These are phyloP conservation scores for Ogataea pilisensis DNA, from an alignment of 805 yeast genomes.

Conservation along the genomic window DNA sequence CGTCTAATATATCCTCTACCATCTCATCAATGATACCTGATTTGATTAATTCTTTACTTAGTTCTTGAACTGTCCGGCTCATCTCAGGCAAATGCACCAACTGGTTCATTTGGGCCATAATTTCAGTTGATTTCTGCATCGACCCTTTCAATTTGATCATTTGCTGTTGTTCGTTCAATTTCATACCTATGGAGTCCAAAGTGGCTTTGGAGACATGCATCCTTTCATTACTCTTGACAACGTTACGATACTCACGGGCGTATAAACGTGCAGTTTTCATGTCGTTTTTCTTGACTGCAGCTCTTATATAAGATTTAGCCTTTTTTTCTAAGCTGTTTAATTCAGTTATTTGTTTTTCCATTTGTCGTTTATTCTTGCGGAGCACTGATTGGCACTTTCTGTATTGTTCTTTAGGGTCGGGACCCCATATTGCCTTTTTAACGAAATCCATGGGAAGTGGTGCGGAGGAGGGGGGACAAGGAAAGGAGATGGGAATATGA, in stretches of 20 bases:
- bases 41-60: constrained; percentile 82
- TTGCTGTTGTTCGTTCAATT: constrained; percentile 87
- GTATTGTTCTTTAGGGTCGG: constrained; percentile 89
- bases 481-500: too few species aligned
- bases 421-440: constrained; percentile 91
- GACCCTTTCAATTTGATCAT: constrained; percentile 79
- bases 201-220: constrained; percentile 80
- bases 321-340: constrained; percentile 61
- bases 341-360: constrained; percentile 71
- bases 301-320: constrained; percentile 71
- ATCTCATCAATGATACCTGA: constrained; percentile 88
- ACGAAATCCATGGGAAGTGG: constrained; percentile 67
- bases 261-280: constrained; percentile 68
- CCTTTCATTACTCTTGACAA: constrained; percentile 69
- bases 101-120: constrained; percentile 86
- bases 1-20: constrained; percentile 87
- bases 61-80: constrained; percentile 75
- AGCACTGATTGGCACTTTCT: constrained; percentile 73
- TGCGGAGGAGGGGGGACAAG: too few species aligned
- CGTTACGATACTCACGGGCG: constrained; percentile 75
- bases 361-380: constrained; percentile 78
- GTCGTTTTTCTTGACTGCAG: constrained; percentile 74
- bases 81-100: constrained; percentile 77
- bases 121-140: constrained; percentile 68
- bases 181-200: constrained; percentile 79